Base-by-base conservation (phyloP, 2,329 filamentous ascomycete species). In the Rugonectria rugulosa region DNA sequence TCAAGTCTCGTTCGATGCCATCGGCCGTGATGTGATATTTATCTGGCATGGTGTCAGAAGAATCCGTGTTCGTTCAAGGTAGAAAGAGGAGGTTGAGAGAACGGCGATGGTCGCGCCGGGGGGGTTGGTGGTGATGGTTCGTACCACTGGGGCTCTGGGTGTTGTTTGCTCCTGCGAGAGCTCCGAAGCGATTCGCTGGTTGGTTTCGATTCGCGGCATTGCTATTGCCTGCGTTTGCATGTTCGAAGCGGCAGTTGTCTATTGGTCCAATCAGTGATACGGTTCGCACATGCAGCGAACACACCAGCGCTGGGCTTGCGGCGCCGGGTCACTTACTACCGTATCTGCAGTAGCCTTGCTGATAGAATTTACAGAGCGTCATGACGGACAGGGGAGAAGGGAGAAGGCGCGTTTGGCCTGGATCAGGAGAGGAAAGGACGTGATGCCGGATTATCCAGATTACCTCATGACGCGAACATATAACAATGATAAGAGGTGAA, bases 1-100 rank as follows among this genome's bases (percentile, higher is more conserved):
- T 84, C 40, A 96, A 79, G 68, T 96, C 92, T 48, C 76, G 75
- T 57, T 81, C 81, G 64, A 96, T 88, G 3, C 75, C 76, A 0
- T 84, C 83, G 36, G 75, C 74, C n/a, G 76, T 83, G 34, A 92
- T 73, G 38, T 74, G 79, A 69, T 85, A 85, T 5, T 77, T 74
- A 8, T 70, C 67, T 69, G 43, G 29, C 11, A 24, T 44, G 5
- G 32, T 34, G 63, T 68, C 21, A 68, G 57, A 38, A 40, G 20
- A n/a, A n/a, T n/a, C n/a, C n/a, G n/a, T n/a, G n/a, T n/a, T n/a
- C n/a, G n/a, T n/a, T n/a, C n/a, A n/a, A n/a, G 37, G 37, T 17
- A 7, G 9, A n/a, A 17, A 26, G 7, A 12, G 26, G 26, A 29
- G 26, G 12, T 29, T n/a, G n/a, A n/a, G n/a, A n/a, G n/a, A 29